These are phyloP conservation scores for Rhodamnia argentea DNA, from an alignment of 345 rosid species.

Conservation along the genomic window DNA sequence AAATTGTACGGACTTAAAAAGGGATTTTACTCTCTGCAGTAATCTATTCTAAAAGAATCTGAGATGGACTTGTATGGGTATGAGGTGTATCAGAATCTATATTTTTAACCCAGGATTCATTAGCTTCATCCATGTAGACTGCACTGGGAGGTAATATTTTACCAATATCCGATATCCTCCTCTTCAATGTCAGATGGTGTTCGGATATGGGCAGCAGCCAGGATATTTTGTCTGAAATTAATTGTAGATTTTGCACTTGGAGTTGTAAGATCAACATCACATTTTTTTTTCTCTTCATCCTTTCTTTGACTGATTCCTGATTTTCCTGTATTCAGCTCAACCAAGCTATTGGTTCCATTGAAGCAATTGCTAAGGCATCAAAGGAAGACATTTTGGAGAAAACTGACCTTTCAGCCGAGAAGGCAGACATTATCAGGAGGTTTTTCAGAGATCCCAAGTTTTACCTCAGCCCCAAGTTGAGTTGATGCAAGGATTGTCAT, in stretches of 20 bases:
- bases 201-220: not conserved
- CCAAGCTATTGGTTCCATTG: constrained; percentile 87
- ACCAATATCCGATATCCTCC: not conserved
- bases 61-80: not conserved
- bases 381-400: constrained; percentile 59
- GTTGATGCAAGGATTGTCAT: constrained; percentile 6
- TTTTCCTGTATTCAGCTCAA: constrained; percentile 38
- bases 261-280: not conserved
- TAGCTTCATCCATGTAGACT: not conserved
- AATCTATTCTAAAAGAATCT: not conserved
- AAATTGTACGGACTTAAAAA: not conserved
- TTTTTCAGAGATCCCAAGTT: constrained; percentile 76
- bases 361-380: constrained; percentile 74
- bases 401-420: constrained; percentile 79
- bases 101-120: not conserved
- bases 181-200: not conserved
- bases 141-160: not conserved
- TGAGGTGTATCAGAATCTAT: not conserved
- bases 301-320: not conserved
- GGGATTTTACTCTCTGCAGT: not conserved
- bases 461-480: constrained; percentile 58
- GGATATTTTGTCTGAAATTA: not conserved
- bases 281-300: not conserved
- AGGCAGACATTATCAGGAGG: constrained; percentile 49
- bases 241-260: not conserved